Base-by-base conservation (phyloP, 495 filamentous ascomycete genomes). In the Penicillium dipodomyicola region DNA sequence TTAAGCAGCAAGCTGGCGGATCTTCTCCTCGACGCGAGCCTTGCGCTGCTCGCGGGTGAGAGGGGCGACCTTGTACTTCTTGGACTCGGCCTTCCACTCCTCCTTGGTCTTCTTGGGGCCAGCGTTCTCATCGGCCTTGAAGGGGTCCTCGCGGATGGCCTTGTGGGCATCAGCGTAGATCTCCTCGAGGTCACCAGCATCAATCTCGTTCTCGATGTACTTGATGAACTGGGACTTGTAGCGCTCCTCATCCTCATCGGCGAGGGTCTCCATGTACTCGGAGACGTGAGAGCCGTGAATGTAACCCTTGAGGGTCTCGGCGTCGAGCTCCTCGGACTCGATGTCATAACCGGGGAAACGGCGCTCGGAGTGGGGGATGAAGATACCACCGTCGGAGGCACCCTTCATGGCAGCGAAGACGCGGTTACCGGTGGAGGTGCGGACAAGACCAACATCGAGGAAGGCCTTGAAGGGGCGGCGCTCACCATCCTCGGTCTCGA, bases 331-430 rank as follows among this genome's bases (percentile, higher is more conserved):
- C 84, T 99, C 91, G 67, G 78, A 75, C 82, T 99, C 94, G 32
- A 96, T 88, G 72, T 99, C 94, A 86, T 79, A 99, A 71, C 94
- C 94, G 69, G 94, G 94, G 89, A 97, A 99, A 69, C 94, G 92
- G 80, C 90, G 96, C 83, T 96, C 91, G 62, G 91, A 96, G 87
- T 99, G 94, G 64, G 94, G 94, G 66, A 99, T 81, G 77, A 90
- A 85, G 80, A 99, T 88, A 74, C 94, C 94, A 75, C 94, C 94
- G 78, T 99, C 94, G 60, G 90, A 96, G 66, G 94, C 95, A 82
- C 94, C 94, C 87, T 99, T 99, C 91, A 99, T 95, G 77, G 92
- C 95, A 77, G 87, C 94, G 78, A 99, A 99, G 80, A 99, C 83
- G 77, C 95, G 91, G 75, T 93, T 90, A 83, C 94, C 94, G 66